These are phyloP conservation scores for Hypoxylon trugodes DNA, from an alignment of 495 filamentous ascomycete genomes.

Conservation along the genomic window DNA sequence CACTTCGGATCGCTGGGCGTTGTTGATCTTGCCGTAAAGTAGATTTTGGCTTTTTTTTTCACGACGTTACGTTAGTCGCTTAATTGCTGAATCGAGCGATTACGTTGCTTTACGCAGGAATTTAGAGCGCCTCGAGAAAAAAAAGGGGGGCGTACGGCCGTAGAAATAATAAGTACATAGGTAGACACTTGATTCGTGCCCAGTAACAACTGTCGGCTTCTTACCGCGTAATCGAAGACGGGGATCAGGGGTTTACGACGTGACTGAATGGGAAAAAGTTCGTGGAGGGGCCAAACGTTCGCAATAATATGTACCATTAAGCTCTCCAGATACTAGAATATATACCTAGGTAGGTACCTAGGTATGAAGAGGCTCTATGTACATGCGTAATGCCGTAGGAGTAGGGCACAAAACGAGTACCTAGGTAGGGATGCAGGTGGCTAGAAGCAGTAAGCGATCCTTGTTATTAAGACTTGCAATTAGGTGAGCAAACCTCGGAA, in stretches of 20 bases:
- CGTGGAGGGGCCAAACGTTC: neutral
- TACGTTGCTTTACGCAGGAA: neutral
- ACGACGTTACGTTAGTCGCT: neutral
- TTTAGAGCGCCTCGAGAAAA: neutral
- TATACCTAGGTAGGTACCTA: neutral
- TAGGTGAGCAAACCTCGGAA: too few relatives aligned
- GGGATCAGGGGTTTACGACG: conserved; percentile 6
- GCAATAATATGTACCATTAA: neutral
- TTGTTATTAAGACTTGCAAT: too few relatives aligned
- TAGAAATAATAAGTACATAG: neutral
- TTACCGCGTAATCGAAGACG: conserved; percentile 5
- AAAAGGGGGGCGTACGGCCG: neutral
- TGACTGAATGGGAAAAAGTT: neutral
- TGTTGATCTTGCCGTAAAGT: neutral
- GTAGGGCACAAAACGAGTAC: too few relatives aligned
- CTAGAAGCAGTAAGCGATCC: too few relatives aligned
- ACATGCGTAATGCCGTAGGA: too few relatives aligned
- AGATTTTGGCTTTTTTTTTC: neutral
- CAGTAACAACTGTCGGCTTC: neutral
- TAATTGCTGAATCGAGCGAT: neutral
- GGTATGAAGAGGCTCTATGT: too few relatives aligned
- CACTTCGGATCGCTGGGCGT: neutral
- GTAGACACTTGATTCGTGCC: too few relatives aligned
- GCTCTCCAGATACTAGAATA: neutral
- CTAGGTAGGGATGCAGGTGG: too few relatives aligned